Base-by-base conservation (phyloP, 129 eudicot species). In the Erigeron canadensis region DNA sequence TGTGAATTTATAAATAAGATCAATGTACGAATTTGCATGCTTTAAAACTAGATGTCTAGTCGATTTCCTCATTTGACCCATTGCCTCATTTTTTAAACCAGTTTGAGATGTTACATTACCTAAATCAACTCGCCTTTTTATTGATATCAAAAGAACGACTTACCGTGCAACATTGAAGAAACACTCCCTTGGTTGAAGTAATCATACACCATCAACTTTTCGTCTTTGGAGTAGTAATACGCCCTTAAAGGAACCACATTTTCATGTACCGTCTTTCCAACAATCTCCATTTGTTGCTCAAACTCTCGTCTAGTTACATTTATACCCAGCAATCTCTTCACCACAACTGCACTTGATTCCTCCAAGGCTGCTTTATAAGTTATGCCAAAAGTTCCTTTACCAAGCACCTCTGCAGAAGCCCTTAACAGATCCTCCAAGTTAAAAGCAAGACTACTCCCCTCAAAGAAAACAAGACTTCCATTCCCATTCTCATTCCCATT, bases 391-490 rank as follows among this genome's bases (percentile, higher is more conserved):
- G 82, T 82, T 13, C 98, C 98, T 82, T 94, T 94, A 6, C 95
- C 98, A 4, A 94, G 93, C 63, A 94, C 90, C 84, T 94, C 97
- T 0, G 97, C 98, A 15, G 98, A 94, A 64, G 97, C 97, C 84
- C 93, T 81, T 81, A 94, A 79, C 70, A 94, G 69, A 80, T 94
- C 98, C 81, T 94, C 98, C 64, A 94, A 80, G 66, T 89, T 85
- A 78, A 94, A 89, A 9, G 86, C 90, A 47, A 89, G 84, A 62
- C 71, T 81, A 67, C 90, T 81, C 5, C 87, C 96, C 74, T 89
- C 97, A 57, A 94, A 94, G 79, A 94, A 94, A 50, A 79, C 76
- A 6, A 94, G 80, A 71, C 69, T 84, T 51, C 83, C 83, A 18
- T 72, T 79, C 74, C 66, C 89, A 48, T 77, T 67, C 23, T 82